These are phyloP conservation scores for Schizosaccharomyces octosporus DNA, from an alignment of 805 yeast genomes.

Conservation along the genomic window DNA sequence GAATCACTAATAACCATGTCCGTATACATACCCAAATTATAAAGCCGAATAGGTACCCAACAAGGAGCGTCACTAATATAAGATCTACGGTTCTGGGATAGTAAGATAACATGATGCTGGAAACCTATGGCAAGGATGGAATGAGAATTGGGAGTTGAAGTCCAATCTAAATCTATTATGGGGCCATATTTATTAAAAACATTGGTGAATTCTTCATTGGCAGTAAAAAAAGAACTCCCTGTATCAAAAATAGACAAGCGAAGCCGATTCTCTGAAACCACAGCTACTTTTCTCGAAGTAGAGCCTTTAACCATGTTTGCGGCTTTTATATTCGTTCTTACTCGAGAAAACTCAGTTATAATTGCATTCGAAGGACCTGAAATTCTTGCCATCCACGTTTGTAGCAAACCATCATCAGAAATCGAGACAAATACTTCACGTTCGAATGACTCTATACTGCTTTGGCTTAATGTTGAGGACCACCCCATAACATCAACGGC, in stretches of 20 bases:
- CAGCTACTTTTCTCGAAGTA: conserved; percentile 48
- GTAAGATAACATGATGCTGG: conserved; percentile 32
- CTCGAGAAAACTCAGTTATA: conserved; percentile 29
- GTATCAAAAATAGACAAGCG: conserved; percentile 61
- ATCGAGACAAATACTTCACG: conserved; percentile 34
- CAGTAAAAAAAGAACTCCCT: conserved; percentile 28
- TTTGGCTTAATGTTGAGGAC: conserved; percentile 16
- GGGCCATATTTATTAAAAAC: conserved; percentile 14
- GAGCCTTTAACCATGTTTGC: conserved; percentile 45
- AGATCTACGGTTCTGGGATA: conserved; percentile 67
- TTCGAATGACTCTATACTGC: conserved; percentile 13
- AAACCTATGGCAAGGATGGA: conserved; percentile 68
- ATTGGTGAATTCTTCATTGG: conserved; percentile 26
- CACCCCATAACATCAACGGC: conserved; percentile 49
- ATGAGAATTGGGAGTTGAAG: conserved; percentile 37
- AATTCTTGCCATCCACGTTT: conserved; percentile 23
- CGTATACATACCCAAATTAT: conserved; percentile 17
- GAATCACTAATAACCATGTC: conserved; percentile 72
- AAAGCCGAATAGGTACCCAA: conserved; percentile 50
- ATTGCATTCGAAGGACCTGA: conserved; percentile 11
- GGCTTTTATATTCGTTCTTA: conserved; percentile 31
- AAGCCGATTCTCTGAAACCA: conserved; percentile 30
- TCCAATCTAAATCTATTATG: conserved; percentile 71
- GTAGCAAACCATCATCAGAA: conserved; percentile 25
- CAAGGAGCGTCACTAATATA: conserved; percentile 62